phyloP scores from a whole-genome alignment of 148 eudicot species.

The Rhododendron molle region DNA sequence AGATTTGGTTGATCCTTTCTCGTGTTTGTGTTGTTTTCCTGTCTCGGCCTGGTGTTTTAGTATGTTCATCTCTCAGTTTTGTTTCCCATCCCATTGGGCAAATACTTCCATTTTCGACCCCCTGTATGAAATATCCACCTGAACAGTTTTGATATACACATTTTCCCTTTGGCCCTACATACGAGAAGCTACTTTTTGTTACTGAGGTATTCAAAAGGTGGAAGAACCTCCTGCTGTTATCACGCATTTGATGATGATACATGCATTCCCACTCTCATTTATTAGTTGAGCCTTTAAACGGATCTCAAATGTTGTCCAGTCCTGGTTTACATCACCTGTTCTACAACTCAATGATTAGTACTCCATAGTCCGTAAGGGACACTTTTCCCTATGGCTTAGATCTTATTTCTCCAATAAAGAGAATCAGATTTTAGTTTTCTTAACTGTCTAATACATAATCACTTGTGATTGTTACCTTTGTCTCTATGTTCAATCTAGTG shows the following conservation, averaged over 20 bases:
- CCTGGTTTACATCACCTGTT: too few relatives aligned
- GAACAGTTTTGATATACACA: neutral
- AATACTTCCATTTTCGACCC: neutral
- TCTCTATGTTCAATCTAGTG: neutral
- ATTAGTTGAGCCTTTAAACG: neutral
- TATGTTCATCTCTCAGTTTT: neutral
- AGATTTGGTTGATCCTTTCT: slow-evolving; percentile 5
- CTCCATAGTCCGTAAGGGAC: neutral
- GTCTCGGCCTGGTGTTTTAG: neutral
- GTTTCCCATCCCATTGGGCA: neutral
- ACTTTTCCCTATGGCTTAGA: neutral
- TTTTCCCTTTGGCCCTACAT: neutral
- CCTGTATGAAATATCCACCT: neutral
- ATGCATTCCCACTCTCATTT: neutral
- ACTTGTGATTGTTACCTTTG: neutral
- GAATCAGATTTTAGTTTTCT: neutral
- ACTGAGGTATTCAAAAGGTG: neutral
- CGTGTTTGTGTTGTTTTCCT: neutral
- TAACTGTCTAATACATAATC: neutral
- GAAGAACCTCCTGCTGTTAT: neutral
- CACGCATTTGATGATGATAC: neutral
- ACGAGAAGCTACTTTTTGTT: neutral
- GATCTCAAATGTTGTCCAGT: neutral
- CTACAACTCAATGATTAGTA: neutral
- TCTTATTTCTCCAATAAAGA: neutral